Evolutionary conservation across 805 yeast genomes (phyloP).

Genomic region (Metschnikowia matae): DNA sequence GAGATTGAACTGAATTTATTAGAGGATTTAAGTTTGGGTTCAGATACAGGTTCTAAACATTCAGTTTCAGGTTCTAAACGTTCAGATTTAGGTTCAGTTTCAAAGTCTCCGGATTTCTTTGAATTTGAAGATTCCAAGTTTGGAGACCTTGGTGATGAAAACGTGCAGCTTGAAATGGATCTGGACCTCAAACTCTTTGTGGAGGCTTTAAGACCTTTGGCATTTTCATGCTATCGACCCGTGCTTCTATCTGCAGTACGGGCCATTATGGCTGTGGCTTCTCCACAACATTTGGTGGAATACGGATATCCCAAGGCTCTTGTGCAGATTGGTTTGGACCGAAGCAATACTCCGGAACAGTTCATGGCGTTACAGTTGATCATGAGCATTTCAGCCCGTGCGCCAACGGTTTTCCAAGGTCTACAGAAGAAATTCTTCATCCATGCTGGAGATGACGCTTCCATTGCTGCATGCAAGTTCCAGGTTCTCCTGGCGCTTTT

Average conservation of each 20-base stretch:
- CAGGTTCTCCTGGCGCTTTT: constrained; percentile 54
- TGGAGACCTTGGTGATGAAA: background rate
- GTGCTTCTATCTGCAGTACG: constrained; percentile 61
- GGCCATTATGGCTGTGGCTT: constrained; percentile 54
- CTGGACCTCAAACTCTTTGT: constrained; percentile 57
- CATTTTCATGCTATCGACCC: constrained; percentile 50
- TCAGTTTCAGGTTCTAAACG: too few species aligned
- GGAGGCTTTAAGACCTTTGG: constrained; percentile 41
- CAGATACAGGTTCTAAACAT: too few species aligned
- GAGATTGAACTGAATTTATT: too few species aligned
- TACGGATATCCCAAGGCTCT: constrained; percentile 50
- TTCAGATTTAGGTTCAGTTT: too few species aligned
- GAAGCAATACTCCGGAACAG: constrained; percentile 18
- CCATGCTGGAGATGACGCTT: constrained; percentile 48
- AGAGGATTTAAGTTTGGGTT: too few species aligned
- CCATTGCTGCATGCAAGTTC: constrained; percentile 51
- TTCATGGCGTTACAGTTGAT: constrained; percentile 46
- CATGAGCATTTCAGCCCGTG: constrained; percentile 7
- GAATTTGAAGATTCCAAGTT: too few species aligned
- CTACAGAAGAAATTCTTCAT: constrained; percentile 50
- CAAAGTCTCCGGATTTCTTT: too few species aligned
- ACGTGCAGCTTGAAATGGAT: constrained; percentile 41
- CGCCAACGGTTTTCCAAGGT: constrained; percentile 22
- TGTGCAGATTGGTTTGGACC: constrained; percentile 38
- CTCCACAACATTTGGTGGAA: constrained; percentile 48